Percentiles rank a stretch among this genome's conserved stretches.
These are phyloP conservation scores for Lepidium africanum DNA, from an alignment of 345 rosid species.

Conservation along the genomic window DNA sequence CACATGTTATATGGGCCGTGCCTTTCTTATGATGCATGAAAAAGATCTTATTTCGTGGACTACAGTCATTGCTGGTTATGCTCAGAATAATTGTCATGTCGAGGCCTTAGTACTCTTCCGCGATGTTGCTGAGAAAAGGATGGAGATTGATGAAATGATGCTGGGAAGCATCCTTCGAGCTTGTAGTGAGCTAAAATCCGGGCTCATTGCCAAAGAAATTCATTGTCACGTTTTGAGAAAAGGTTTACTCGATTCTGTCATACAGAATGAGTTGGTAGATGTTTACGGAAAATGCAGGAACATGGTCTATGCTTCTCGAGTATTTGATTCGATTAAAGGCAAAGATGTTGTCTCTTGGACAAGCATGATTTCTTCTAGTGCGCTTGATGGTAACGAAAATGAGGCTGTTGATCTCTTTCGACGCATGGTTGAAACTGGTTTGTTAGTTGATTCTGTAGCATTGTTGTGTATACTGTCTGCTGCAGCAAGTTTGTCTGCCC, in stretches of 20 bases:
- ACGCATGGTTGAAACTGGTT: slow-evolving; percentile 40
- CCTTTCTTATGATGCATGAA: slow-evolving; percentile 42
- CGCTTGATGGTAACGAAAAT: slow-evolving; percentile 43
- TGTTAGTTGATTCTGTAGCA: slow-evolving; percentile 56
- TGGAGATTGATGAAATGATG: slow-evolving; percentile 56
- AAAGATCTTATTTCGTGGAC: slow-evolving; percentile 86
- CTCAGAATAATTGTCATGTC: slow-evolving; percentile 44
- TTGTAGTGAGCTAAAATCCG: slow-evolving; percentile 43
- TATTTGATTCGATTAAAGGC: slow-evolving; percentile 42
- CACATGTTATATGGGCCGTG: slow-evolving; percentile 45
- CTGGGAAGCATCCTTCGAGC: slow-evolving; percentile 66
- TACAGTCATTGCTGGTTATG: slow-evolving; percentile 62
- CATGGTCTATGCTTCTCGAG: slow-evolving; percentile 47
- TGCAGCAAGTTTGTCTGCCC: slow-evolving; percentile 51
- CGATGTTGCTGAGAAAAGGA: slow-evolving; percentile 36
- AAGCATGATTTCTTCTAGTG: slow-evolving; percentile 73
- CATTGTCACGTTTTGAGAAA: slow-evolving; percentile 56
- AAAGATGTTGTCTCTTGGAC: slow-evolving; percentile 89
- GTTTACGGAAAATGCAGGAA: slow-evolving; percentile 60
- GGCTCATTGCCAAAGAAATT: slow-evolving; percentile 48
- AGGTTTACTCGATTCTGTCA: slow-evolving; percentile 50
- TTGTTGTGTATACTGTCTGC: slow-evolving; percentile 57
- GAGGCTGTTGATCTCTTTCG: slow-evolving; percentile 53
- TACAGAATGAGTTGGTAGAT: slow-evolving; percentile 53
- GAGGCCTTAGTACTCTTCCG: slow-evolving; percentile 45